Evolutionary conservation across 345 rosid genomes (phyloP), one percentile per base, ranked within the genome.

Genomic region (Salix purpurea): DNA sequence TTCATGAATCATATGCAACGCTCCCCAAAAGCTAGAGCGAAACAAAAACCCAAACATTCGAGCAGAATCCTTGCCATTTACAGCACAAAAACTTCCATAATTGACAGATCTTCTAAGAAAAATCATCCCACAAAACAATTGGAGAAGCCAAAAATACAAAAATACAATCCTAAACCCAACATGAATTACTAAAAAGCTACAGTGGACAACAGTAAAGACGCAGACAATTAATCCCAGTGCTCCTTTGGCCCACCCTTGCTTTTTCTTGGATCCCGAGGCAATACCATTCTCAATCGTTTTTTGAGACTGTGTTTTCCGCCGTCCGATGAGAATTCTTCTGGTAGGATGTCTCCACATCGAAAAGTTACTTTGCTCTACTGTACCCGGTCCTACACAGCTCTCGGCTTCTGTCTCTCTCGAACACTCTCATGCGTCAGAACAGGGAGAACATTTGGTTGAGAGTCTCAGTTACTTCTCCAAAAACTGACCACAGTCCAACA

Each of bases 401-500:
- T 81, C 89, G 21, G 88, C 70, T 30, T 81, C 85, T 56, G 81
- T 80, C 60, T 83, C 85, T 34, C 52, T 74, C 23, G 90, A 80
- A 34, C 72, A 71, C 76, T 82, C 90, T 58, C 83, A 82, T 40
- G 85, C 72, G 42, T 71, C 71, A 21, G 73, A 77, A 67, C 82
- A 67, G 39, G 87, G 50, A 26, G 85, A 82, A 75, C 77, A 52
- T 12, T 75, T 77, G 80, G 83, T 50, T 74, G 48, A 90, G 69
- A 69, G 79, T 81, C 81, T 96, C 90, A 37, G 91, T 91, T 71
- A 92, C 93, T 67, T 93, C 90, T 42, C 94, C 98, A 23, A 93
- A 91, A 73, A 91, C 94, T 15, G 96, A 93, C 99, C 98, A 96
- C 87, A 98, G 89, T 80, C 96, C 98, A 4, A 89, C 91, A 4